These are phyloP conservation scores for Lactuca saligna DNA, from an alignment of 129 eudicot genomes.

Conservation along the genomic window DNA sequence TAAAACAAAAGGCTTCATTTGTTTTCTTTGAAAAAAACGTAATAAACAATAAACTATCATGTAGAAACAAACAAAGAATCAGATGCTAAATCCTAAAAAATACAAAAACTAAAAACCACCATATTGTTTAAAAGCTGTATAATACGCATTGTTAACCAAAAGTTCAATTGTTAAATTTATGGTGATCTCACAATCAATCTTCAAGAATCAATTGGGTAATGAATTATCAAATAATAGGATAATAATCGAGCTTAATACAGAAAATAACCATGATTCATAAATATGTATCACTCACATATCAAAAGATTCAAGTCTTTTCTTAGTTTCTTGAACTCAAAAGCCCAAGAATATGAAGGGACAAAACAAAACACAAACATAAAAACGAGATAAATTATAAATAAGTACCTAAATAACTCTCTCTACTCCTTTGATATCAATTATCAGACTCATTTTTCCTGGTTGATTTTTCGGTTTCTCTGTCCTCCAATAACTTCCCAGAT, in stretches of 20 bases:
- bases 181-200: no score
- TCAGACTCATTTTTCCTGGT: constrained; percentile 24
- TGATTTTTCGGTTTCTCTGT: constrained; percentile 27
- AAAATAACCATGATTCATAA: constrained; percentile 3
- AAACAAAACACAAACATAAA: constrained; percentile 12
- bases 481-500: constrained; percentile 41
- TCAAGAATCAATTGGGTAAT: not conserved
- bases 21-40: constrained; percentile 18
- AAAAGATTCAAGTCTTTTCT: constrained; percentile 17
- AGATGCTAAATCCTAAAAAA: constrained; percentile 2
- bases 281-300: constrained; percentile 24
- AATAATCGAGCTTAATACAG: constrained; percentile 5
- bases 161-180: constrained; percentile 1
- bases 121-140: not conserved
- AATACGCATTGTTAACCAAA: not conserved
- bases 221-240: not conserved
- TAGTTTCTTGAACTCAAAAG: constrained; percentile 14
- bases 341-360: constrained; percentile 21
- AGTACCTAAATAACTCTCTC: constrained; percentile 18
- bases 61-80: constrained; percentile 12
- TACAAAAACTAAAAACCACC: constrained; percentile 13
- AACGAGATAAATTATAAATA: constrained; percentile 15
- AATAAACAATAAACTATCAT: constrained; percentile 12
- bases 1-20: constrained; percentile 11
- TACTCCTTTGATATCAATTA: constrained; percentile 24